Evolutionary conservation across 257 asterid genomes (phyloP).

Genomic region (Capsicum rhomboideum): DNA sequence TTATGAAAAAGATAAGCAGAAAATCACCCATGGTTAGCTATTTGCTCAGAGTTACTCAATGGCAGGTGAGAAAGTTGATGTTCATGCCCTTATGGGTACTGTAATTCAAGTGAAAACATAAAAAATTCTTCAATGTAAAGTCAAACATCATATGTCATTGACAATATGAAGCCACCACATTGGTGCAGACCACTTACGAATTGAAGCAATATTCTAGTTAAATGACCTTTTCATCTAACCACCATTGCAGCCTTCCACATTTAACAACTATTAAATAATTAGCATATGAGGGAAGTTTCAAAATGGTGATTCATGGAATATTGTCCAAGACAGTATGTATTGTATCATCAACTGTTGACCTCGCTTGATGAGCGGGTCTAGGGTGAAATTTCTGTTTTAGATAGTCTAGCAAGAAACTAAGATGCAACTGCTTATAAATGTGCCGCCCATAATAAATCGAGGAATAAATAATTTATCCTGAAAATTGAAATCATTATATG

Average conservation of each 20-base stretch:
- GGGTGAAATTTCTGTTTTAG: background rate
- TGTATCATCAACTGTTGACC: background rate
- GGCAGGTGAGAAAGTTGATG: constrained; percentile 23
- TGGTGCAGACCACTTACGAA: background rate
- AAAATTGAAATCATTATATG: background rate
- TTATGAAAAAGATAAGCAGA: constrained; percentile 6
- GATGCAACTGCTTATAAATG: background rate
- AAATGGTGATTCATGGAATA: background rate
- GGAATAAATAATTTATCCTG: background rate
- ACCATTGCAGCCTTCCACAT: background rate
- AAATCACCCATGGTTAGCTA: constrained; percentile 10
- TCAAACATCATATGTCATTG: background rate
- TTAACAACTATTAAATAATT: background rate
- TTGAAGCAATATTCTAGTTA: background rate
- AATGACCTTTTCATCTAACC: background rate
- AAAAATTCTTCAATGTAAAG: constrained; percentile 10
- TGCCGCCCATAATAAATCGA: background rate
- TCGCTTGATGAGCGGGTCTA: background rate
- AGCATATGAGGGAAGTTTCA: background rate
- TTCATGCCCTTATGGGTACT: background rate
- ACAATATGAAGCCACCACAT: background rate
- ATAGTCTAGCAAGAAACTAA: background rate
- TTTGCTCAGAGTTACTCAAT: constrained; percentile 45
- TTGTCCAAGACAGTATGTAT: background rate
- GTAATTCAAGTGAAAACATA: constrained; percentile 33